These are phyloP conservation scores for Styphnolobium japonicum DNA, from an alignment of 306 rosid species.

Conservation along the genomic window DNA sequence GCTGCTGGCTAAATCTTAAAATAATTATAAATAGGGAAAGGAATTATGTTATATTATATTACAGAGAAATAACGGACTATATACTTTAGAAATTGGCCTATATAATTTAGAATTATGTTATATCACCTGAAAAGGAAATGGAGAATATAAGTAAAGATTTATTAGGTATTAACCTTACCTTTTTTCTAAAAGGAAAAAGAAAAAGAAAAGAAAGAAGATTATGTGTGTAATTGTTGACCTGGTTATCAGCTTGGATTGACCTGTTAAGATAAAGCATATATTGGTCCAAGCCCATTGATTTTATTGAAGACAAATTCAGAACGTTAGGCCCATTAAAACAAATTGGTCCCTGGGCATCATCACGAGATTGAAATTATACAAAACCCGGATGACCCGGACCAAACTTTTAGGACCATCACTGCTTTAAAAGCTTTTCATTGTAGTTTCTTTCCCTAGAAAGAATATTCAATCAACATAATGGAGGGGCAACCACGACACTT, in stretches of 20 bases:
- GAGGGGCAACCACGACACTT: slow-evolving; percentile 22
- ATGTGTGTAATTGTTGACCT: background rate
- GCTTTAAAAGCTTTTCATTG: background rate
- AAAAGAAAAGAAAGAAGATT: background rate
- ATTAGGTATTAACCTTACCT: background rate
- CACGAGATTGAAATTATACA: background rate
- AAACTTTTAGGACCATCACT: slow-evolving; percentile 11
- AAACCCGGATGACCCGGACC: background rate
- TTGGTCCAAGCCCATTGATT: slow-evolving; percentile 5
- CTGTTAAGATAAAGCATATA: background rate
- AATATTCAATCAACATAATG: slow-evolving; percentile 12
- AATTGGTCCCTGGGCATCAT: background rate
- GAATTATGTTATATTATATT: background rate
- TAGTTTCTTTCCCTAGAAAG: slow-evolving; percentile 19
- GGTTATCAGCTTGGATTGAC: background rate
- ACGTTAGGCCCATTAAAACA: background rate
- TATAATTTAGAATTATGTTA: too few species aligned
- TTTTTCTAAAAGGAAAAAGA: background rate
- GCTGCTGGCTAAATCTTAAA: background rate
- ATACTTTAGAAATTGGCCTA: background rate
- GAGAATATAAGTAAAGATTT: background rate
- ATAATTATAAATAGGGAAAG: background rate
- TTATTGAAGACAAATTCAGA: background rate
- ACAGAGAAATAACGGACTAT: background rate
- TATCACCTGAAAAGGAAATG: background rate